Evolutionary conservation across 495 filamentous ascomycete genomes (phyloP), one percentile per base, ranked within the genome.

Genomic region (Sordaria brevicollis): DNA sequence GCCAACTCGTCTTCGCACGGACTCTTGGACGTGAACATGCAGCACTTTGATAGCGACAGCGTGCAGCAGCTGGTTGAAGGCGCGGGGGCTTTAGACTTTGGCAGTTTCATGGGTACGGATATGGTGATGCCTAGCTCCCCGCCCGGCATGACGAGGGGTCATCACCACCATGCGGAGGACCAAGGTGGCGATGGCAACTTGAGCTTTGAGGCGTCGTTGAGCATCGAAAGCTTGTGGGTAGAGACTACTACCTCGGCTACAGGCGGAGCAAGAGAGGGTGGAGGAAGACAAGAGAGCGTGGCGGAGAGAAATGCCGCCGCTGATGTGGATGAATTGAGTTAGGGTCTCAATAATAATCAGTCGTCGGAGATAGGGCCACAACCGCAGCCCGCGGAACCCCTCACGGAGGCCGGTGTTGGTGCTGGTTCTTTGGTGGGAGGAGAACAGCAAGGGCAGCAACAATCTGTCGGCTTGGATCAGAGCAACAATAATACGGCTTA

Each of bases 51-150:
- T 43, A 79, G 74, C 57, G 79, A 83, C 66, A 77, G 74, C 36
- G 68, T 79, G 38, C 39, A 68, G 21, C 70, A 71, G 25, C 72
- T 74, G n/a, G 71, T 74, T 35, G 37, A 76, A 68, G 70, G 75
- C 31, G 57, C 75, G 65, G 74, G 71, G 69, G 72, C 70, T 36
- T 69, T 82, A 66, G 79, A 87, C 65, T 79, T 84, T 69, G 68
- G 74, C 33, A 79, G 82, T 31, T 79, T 87, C 29, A 72, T 89
- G 35, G 79, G 80, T 62, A 83, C 82, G 2, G 86, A 87, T 70
- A 43, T 81, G 21, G 73, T 79, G 17, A 83, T 89, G 81, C 84
- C 84, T 3, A 88, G 85, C 68, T 84, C 82, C 19, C 85, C 88
- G 15, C 84, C 88, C n/a, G n/a, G n/a, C n/a, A 66, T 77, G 35